Percentiles rank a stretch among this genome's conserved stretches.
Evolutionary conservation across 371 early-diverging fungal species (phyloP).

Genomic region (Mortierella sp.): DNA sequence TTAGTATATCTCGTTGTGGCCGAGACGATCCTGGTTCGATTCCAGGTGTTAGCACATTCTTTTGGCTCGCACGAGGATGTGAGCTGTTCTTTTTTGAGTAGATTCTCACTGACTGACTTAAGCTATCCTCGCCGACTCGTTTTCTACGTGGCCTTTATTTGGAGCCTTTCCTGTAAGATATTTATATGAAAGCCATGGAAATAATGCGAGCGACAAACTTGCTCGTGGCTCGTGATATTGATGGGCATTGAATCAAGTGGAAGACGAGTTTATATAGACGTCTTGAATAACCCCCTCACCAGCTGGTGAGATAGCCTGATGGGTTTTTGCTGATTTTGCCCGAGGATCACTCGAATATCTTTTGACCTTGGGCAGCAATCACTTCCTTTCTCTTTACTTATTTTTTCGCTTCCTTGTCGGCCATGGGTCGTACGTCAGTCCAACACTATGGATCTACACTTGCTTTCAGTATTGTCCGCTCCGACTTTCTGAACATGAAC

Average conservation of each 20-base stretch:
- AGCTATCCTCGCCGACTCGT: too few species aligned
- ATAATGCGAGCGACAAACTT: too few species aligned
- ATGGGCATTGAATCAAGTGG: too few species aligned
- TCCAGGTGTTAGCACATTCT: constrained; percentile 39
- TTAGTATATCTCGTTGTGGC: constrained; percentile 54
- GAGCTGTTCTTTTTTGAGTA: background rate
- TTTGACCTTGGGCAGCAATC: too few species aligned
- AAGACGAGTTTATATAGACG: too few species aligned
- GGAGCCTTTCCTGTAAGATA: too few species aligned
- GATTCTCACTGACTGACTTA: too few species aligned
- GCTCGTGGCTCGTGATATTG: background rate
- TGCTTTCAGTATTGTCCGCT: constrained; percentile 20
- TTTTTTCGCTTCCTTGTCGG: background rate
- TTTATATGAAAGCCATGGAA: too few species aligned
- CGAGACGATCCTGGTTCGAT: constrained; percentile 56
- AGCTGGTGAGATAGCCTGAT: too few species aligned
- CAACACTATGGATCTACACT: constrained; percentile 31
- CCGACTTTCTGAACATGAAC: constrained; percentile 1
- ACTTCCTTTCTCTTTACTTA: background rate
- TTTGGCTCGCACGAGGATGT: background rate
- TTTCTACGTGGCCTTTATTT: too few species aligned
- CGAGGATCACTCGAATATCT: too few species aligned
- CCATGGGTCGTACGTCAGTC: background rate
- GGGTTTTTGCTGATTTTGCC: background rate
- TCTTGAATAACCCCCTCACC: too few species aligned